These are phyloP conservation scores for Fulvia fulva DNA, from an alignment of 2,329 filamentous ascomycete genomes.

Conservation along the genomic window DNA sequence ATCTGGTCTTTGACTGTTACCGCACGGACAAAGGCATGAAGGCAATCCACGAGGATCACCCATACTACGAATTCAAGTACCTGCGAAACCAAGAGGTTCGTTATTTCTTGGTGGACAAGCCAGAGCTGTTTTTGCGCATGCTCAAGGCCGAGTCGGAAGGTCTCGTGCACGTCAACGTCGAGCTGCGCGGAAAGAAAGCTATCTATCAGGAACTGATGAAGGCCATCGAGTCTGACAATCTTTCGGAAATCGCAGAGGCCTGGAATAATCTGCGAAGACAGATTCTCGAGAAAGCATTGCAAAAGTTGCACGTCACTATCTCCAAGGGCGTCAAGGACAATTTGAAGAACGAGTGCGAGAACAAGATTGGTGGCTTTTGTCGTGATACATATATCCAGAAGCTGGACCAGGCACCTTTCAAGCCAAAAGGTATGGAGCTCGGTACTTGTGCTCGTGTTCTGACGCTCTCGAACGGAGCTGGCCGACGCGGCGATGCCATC, in stretches of 20 bases:
- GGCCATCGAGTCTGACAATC: slow-evolving; percentile 91
- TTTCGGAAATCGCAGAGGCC: slow-evolving; percentile 87
- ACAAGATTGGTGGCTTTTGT: slow-evolving; percentile 80
- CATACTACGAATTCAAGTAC: slow-evolving; percentile 98
- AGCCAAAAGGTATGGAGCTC: slow-evolving; percentile 85
- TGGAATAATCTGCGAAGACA: slow-evolving; percentile 90
- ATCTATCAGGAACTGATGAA: slow-evolving; percentile 74
- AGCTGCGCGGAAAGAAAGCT: slow-evolving; percentile 68
- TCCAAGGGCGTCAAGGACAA: slow-evolving; percentile 92
- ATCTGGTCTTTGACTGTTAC: slow-evolving; percentile 78
- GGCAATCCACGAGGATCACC: slow-evolving; percentile 90
- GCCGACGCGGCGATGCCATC: slow-evolving; percentile 73
- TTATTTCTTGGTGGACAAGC: slow-evolving; percentile 71
- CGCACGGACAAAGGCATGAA: slow-evolving; percentile 92
- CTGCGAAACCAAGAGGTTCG: slow-evolving; percentile 71
- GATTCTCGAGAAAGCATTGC: slow-evolving; percentile 74
- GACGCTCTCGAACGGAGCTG: slow-evolving; percentile 79
- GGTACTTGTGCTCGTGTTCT: slow-evolving; percentile 86
- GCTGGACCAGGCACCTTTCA: slow-evolving; percentile 92
- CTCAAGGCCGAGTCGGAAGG: slow-evolving; percentile 94
- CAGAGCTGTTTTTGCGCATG: slow-evolving; percentile 94
- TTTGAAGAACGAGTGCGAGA: slow-evolving; percentile 88
- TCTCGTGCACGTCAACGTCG: slow-evolving; percentile 77
- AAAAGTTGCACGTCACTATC: slow-evolving; percentile 78
- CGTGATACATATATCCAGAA: slow-evolving; percentile 85